Conservation (phyloP, 139 green algal genomes). For the Nannochloris sp. region DNA sequence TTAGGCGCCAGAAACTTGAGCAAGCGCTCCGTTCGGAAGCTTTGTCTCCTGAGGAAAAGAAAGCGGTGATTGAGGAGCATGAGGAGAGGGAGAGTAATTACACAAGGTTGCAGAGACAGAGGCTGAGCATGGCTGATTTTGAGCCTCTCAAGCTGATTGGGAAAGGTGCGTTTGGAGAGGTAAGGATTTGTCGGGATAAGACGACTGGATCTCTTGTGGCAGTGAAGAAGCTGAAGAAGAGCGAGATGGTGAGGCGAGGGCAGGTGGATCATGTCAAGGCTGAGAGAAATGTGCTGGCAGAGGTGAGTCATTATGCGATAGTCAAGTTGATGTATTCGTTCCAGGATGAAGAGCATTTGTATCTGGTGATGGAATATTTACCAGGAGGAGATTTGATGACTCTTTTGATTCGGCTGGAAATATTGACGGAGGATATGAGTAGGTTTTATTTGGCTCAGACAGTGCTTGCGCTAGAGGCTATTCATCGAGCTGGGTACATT, state of each 20-base stretch:
- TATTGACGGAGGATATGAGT: conserved; percentile 64
- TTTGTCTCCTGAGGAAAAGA: conserved; percentile 47
- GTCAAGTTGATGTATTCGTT: conserved; percentile 95
- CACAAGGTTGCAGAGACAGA: conserved; percentile 72
- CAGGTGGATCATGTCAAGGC: conserved; percentile 94
- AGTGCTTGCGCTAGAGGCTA: conserved; percentile 78
- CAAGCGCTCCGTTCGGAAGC: conserved; percentile 41
- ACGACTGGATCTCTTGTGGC: conserved; percentile 77
- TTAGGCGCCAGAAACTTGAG: conserved; percentile 64
- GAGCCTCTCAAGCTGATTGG: conserved; percentile 93
- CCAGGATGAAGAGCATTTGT: conserved; percentile 89
- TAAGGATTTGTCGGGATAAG: conserved; percentile 77
- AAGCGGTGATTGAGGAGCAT: conserved; percentile 45
- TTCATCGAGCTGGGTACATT: conserved; percentile 87
- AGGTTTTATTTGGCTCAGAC: conserved; percentile 32
- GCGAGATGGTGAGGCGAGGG: conserved; percentile 88
- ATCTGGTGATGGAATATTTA: conserved; percentile 99
- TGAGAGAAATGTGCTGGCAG: conserved; percentile 90
- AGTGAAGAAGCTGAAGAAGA: conserved; percentile 96
- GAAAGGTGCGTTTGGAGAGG: conserved; percentile 91
- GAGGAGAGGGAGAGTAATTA: conserved; percentile 70
- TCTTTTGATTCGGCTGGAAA: conserved; percentile 95
- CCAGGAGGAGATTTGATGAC: conserved; percentile 97
- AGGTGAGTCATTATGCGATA: conserved; percentile 68
- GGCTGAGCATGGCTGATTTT: conserved; percentile 81